Evolutionary conservation across 805 yeast species (phyloP).

Genomic region (Starmerella gropengiesseri): DNA sequence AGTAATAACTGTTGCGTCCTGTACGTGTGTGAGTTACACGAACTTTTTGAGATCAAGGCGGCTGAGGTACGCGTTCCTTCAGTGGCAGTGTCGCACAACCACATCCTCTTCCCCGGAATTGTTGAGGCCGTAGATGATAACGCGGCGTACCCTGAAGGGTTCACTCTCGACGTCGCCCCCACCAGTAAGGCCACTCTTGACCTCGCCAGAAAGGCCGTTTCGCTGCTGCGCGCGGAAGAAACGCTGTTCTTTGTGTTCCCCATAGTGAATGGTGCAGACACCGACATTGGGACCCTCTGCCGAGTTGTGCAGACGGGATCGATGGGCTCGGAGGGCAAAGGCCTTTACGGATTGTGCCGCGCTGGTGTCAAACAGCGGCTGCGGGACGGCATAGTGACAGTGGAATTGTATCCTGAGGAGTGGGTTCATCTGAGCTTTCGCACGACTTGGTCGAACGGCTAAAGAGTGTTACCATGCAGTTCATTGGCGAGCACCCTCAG

Average conservation of each 20-base stretch:
- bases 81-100: neutral
- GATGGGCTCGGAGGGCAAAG: neutral
- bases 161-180: neutral
- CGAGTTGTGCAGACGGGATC: constrained; percentile 11
- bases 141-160: neutral
- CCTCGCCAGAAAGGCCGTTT: neutral
- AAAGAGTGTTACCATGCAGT: constrained; percentile 17
- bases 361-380: constrained; percentile 6
- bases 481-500: constrained; percentile 13
- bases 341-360: constrained; percentile 18
- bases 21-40: no score
- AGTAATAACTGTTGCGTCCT: no score
- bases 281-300: constrained; percentile 22
- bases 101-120: constrained; percentile 2
- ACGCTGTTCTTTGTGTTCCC: constrained; percentile 11
- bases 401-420: constrained; percentile 8
- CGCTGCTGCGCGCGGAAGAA: constrained; percentile 6
- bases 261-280: constrained; percentile 2
- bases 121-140: constrained; percentile 1
- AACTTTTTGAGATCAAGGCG: neutral
- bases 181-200: neutral
- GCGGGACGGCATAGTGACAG: neutral
- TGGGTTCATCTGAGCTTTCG: constrained; percentile 1
- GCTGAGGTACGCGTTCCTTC: constrained; percentile 2
- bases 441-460: constrained; percentile 4